A percentile compares a stretch with the other conserved stretches of the same genome.
Conservation (phyloP, 257 asterid genomes). For the Solanum peruvianum region DNA sequence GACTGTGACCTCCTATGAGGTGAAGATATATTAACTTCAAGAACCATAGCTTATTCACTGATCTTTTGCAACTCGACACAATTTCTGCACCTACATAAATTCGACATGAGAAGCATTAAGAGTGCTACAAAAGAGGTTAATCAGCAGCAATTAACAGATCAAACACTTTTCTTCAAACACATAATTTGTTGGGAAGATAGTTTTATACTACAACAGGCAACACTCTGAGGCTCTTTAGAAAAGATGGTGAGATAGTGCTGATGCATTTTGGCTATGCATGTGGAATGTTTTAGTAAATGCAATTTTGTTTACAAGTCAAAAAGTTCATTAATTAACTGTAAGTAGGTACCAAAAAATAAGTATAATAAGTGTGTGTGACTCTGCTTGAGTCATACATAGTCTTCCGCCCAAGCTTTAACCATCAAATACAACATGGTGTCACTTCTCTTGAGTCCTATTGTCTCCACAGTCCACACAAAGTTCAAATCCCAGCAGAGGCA, state of each 20-base stretch:
- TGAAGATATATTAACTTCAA: constrained; percentile 47
- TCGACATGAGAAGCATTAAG: neutral
- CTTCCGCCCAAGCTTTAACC: neutral
- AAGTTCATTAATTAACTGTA: neutral
- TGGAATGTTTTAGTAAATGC: neutral
- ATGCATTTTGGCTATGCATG: neutral
- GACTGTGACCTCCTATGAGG: constrained; percentile 64
- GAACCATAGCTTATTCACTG: constrained; percentile 23
- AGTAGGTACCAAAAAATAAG: neutral
- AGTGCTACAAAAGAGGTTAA: neutral
- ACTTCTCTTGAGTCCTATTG: neutral
- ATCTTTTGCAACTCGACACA: constrained; percentile 3
- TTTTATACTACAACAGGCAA: neutral
- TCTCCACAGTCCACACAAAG: neutral
- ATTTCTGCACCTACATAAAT: constrained; percentile 10
- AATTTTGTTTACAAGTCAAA: neutral
- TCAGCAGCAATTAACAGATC: neutral
- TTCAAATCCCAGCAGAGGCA: neutral
- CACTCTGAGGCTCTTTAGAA: neutral
- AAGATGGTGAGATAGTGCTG: neutral
- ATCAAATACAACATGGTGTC: neutral
- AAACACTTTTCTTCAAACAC: neutral
- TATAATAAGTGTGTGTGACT: neutral
- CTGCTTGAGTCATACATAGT: neutral
- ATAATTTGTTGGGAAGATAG: neutral